Conservation (phyloP, 1,284 basidiomycete genomes). For the Termitomyces sp. region DNA sequence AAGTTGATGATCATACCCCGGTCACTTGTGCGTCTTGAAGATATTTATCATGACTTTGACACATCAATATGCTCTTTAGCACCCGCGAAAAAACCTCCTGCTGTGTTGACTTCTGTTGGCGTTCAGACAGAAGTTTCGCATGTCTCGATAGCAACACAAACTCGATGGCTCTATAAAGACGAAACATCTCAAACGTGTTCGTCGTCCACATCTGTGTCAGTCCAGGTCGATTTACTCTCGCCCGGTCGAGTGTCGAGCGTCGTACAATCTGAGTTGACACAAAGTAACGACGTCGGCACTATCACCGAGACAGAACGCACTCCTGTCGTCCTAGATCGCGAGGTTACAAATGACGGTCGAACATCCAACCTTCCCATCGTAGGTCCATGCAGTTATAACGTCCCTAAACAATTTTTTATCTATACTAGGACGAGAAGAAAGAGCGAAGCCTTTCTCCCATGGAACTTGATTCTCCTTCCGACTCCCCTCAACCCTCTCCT, state of each 20-base stretch:
- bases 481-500: slow-evolving; percentile 23
- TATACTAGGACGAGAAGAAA: slow-evolving; percentile 20
- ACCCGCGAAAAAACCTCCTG: slow-evolving; percentile 9
- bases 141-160: slow-evolving; percentile 20
- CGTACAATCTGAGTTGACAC: slow-evolving; percentile 11
- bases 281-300: slow-evolving; percentile 8
- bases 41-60: background rate
- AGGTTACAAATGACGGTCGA: background rate
- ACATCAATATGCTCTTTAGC: slow-evolving; percentile 9
- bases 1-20: slow-evolving; percentile 35
- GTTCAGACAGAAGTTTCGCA: slow-evolving; percentile 24
- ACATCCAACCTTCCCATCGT: slow-evolving; percentile 4
- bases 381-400: slow-evolving; percentile 7
- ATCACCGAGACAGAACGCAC: slow-evolving; percentile 20
- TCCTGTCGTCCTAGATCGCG: background rate
- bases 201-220: slow-evolving; percentile 16
- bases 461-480: slow-evolving; percentile 47
- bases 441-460: slow-evolving; percentile 51
- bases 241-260: slow-evolving; percentile 10
- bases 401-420: slow-evolving; percentile 12
- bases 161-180: slow-evolving; percentile 14
- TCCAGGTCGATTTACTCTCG: slow-evolving; percentile 19
- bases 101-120: slow-evolving; percentile 27
- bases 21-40: slow-evolving; percentile 31
- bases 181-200: slow-evolving; percentile 21